Percentiles rank a stretch among this genome's conserved stretches.
Evolutionary conservation across 1,284 basidiomycete species (phyloP).

Genomic region (Leccinum huronense): DNA sequence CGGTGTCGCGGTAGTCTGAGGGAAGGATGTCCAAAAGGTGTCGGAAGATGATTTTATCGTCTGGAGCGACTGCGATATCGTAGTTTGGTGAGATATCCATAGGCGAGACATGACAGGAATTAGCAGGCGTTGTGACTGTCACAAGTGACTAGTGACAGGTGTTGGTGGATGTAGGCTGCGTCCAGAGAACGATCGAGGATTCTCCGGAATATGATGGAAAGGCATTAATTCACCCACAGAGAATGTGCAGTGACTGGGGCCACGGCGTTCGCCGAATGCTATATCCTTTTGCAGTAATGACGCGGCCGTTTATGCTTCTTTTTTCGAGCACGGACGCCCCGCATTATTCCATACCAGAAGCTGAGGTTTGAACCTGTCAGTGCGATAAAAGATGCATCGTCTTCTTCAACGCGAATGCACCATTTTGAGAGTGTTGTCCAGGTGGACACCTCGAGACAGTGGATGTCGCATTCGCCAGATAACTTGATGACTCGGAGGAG

Average conservation of each 20-base stretch:
- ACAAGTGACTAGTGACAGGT: not conserved
- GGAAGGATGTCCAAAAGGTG: not conserved
- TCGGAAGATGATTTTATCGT: not conserved
- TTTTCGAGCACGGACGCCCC: too few species aligned
- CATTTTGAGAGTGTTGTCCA: not conserved
- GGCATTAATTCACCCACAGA: too few species aligned
- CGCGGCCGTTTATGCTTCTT: too few species aligned
- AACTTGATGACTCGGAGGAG: not conserved
- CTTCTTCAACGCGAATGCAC: not conserved
- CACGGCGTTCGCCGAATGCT: too few species aligned
- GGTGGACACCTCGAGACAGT: not conserved
- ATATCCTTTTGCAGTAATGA: too few species aligned
- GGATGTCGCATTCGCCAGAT: not conserved
- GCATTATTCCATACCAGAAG: not conserved
- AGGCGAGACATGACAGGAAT: not conserved
- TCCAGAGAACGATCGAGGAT: not conserved
- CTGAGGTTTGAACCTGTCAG: not conserved
- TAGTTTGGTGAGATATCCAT: not conserved
- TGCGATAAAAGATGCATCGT: not conserved
- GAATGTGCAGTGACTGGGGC: too few species aligned
- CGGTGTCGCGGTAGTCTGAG: not conserved
- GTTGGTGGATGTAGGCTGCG: not conserved
- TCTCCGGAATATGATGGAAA: too few species aligned
- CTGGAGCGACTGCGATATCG: not conserved
- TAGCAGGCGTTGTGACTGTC: not conserved